Evolutionary conservation across 192 early-diverging fungal species (phyloP).

Genomic region (Umbelopsis ramanniana): DNA sequence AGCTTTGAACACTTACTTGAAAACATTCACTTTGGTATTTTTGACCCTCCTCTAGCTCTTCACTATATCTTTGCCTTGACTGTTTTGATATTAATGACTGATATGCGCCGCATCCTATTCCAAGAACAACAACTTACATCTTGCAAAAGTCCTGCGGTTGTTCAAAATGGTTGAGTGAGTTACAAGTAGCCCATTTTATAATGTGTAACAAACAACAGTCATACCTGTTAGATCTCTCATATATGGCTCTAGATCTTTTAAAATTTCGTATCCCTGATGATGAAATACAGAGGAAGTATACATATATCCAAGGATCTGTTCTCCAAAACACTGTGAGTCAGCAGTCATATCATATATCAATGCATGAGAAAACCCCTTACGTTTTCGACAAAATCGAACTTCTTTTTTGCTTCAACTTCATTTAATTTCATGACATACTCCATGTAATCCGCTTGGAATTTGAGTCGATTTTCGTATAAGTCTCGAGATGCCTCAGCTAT

Average conservation of each 20-base stretch:
- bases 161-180: not conserved
- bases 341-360: not conserved
- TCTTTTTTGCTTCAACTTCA: slow-evolving; percentile 72
- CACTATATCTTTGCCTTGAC: slow-evolving; percentile 40
- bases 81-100: not conserved
- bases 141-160: slow-evolving; percentile 40
- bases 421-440: slow-evolving; percentile 74
- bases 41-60: slow-evolving; percentile 32
- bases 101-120: not conserved
- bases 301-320: slow-evolving; percentile 74
- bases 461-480: slow-evolving; percentile 64
- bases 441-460: slow-evolving; percentile 64
- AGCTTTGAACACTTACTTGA: slow-evolving; percentile 21
- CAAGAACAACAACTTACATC: slow-evolving; percentile 39
- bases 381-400: slow-evolving; percentile 75
- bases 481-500: slow-evolving; percentile 59
- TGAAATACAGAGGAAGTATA: slow-evolving; percentile 83
- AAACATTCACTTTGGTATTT: slow-evolving; percentile 37
- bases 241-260: slow-evolving; percentile 80
- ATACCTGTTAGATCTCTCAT: slow-evolving; percentile 77
- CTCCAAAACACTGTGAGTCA: slow-evolving; percentile 31
- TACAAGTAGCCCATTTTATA: not conserved
- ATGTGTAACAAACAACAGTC: not conserved
- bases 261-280: slow-evolving; percentile 80
- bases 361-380: slow-evolving; percentile 36